Evolutionary conservation across 176 grass and related monocot species (phyloP).

Genomic region (Eragrostis nindensis): DNA sequence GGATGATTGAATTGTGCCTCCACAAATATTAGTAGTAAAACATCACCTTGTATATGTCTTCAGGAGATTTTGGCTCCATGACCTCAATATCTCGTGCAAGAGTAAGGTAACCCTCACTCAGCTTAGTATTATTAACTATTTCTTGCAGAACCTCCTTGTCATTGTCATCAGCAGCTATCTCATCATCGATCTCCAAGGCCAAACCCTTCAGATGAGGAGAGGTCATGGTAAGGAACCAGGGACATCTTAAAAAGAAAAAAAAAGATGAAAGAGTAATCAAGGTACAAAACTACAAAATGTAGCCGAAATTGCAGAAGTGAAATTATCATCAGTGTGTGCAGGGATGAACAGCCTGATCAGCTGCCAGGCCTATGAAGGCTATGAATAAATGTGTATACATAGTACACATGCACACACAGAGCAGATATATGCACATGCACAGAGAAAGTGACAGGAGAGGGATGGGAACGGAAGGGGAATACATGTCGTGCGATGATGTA

Average conservation of each 20-base stretch:
- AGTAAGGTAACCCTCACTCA: conserved; percentile 89
- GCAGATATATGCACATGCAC: not conserved
- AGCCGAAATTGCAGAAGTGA: not conserved
- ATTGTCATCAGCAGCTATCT: conserved; percentile 84
- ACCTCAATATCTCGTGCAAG: conserved; percentile 99
- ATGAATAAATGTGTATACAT: not conserved
- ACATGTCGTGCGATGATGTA: conserved; percentile 95
- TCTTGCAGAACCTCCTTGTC: conserved; percentile 89
- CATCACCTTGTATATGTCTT: conserved; percentile 96
- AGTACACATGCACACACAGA: not conserved
- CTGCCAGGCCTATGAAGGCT: not conserved
- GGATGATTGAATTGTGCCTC: not conserved
- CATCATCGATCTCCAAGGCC: conserved; percentile 83
- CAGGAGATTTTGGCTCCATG: conserved; percentile 97
- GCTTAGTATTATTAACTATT: conserved; percentile 83
- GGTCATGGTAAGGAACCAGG: not conserved
- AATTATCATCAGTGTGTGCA: not conserved
- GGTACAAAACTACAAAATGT: conserved; percentile 13
- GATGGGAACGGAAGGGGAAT: not conserved
- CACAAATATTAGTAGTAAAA: conserved; percentile 33
- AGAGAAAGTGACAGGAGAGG: not conserved
- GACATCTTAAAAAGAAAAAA: not conserved
- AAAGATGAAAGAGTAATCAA: conserved; percentile 22
- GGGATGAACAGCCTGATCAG: not conserved
- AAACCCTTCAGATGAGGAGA: conserved; percentile 66